A percentile compares a stretch with the other conserved stretches of the same genome.
These are phyloP conservation scores for Colletotrichum noveboracense DNA, from an alignment of 2,329 filamentous ascomycete genomes.

Conservation along the genomic window DNA sequence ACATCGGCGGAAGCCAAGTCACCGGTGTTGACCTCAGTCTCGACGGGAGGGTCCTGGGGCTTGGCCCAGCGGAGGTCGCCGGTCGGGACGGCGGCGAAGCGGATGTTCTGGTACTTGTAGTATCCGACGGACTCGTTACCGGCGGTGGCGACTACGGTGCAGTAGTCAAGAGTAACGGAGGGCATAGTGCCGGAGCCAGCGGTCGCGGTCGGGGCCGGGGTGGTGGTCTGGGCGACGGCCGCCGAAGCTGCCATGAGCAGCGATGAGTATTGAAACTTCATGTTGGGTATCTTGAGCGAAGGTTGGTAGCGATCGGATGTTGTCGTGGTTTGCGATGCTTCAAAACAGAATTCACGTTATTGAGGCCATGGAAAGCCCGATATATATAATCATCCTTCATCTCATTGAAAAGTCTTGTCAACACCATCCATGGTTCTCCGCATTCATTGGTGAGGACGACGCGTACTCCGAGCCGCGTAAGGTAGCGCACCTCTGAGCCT, in stretches of 20 bases:
- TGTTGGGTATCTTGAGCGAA: neutral
- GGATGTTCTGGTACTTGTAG: slow-evolving; percentile 29
- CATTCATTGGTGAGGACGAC: neutral
- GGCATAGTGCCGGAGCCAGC: neutral
- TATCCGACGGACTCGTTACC: slow-evolving; percentile 2
- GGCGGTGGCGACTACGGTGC: neutral
- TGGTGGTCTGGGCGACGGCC: neutral
- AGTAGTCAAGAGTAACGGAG: slow-evolving; percentile 4
- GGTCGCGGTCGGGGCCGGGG: neutral
- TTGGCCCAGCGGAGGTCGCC: slow-evolving; percentile 25
- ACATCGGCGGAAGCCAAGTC: neutral
- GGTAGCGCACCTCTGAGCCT: neutral
- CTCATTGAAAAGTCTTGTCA: neutral
- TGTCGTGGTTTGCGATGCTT: neutral
- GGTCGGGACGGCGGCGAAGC: slow-evolving; percentile 26
- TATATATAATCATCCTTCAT: neutral
- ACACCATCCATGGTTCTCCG: neutral
- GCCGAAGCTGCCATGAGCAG: neutral
- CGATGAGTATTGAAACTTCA: neutral
- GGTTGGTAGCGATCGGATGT: neutral
- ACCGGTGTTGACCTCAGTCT: neutral
- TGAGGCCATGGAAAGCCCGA: neutral
- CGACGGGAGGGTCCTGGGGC: neutral
- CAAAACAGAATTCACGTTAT: rapidly evolving
- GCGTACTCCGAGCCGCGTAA: neutral